Evolutionary conservation across 768 basidiomycete species (phyloP).

Genomic region (Agaricus blazei): DNA sequence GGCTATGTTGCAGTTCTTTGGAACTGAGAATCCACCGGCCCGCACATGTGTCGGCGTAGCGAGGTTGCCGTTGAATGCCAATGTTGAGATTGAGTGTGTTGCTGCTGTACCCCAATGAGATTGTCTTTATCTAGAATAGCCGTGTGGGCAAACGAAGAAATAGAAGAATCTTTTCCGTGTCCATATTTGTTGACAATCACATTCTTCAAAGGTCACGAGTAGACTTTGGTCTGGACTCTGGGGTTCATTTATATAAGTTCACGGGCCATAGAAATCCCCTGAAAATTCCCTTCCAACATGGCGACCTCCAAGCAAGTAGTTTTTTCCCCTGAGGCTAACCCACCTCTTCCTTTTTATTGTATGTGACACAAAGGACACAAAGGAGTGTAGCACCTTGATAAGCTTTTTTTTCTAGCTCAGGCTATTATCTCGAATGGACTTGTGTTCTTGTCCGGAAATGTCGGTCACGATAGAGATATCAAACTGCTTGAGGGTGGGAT

Average conservation of each 20-base stretch:
- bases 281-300: not conserved
- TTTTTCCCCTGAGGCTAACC: conserved; percentile 9
- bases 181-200: too few relatives aligned
- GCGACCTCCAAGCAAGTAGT: conserved; percentile 5
- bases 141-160: not conserved
- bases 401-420: conserved; percentile 6
- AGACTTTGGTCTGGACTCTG: not conserved
- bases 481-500: conserved; percentile 14
- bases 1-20: conserved; percentile 37
- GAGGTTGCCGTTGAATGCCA: conserved; percentile 45
- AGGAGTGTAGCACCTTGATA: not conserved
- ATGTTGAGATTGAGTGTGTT: conserved; percentile 59
- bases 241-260: not conserved
- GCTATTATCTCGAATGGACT: conserved; percentile 14
- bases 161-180: not conserved
- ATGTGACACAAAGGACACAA: not conserved
- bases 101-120: conserved; percentile 26
- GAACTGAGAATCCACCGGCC: conserved; percentile 40
- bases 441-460: conserved; percentile 14
- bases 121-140: not conserved
- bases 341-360: conserved; percentile 10
- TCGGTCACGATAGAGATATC: conserved; percentile 11
- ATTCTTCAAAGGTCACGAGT: not conserved
- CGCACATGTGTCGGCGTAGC: conserved; percentile 57
- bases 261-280: not conserved